Percentiles rank a stretch among this genome's conserved stretches.
Conservation (phyloP, 2,329 filamentous ascomycete species). For the Arthrobotrys conoides region DNA sequence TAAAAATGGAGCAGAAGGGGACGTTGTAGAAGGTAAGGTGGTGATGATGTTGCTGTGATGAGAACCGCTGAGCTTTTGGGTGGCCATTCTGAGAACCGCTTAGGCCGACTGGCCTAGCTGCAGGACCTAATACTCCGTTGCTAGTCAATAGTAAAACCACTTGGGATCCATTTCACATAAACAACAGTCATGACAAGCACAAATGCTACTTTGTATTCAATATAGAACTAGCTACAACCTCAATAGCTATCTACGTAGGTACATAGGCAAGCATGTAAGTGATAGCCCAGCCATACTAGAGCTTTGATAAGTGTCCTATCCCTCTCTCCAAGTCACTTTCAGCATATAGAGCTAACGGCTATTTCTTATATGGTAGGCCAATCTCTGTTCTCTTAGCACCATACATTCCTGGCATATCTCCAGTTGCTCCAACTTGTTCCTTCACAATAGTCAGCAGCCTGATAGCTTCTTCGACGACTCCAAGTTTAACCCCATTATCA, state of each 20-base stretch:
- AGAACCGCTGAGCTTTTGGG: constrained; percentile 32
- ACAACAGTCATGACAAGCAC: neutral
- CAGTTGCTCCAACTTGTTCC: constrained; percentile 77
- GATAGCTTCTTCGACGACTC: constrained; percentile 77
- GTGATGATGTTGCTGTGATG: constrained; percentile 11
- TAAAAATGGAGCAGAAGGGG: neutral
- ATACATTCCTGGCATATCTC: constrained; percentile 71
- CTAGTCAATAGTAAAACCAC: neutral
- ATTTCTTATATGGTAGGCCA: constrained; percentile 56
- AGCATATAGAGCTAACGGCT: neutral
- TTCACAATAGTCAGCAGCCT: constrained; percentile 78
- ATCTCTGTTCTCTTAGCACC: constrained; percentile 48
- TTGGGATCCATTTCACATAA: neutral
- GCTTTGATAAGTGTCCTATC: neutral
- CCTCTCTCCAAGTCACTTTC: neutral
- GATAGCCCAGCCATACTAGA: neutral
- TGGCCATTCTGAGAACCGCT: constrained; percentile 35
- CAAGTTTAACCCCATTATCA: constrained; percentile 74
- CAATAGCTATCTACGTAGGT: neutral
- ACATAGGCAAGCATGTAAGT: neutral
- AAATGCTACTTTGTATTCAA: constrained; percentile 7
- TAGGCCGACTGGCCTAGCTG: too few relatives aligned
- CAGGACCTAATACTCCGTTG: neutral
- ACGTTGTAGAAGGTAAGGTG: constrained; percentile 3
- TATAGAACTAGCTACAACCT: neutral